Evolutionary conservation across 2,329 filamentous ascomycete species (phyloP), one percentile per base, ranked within the genome.

Genomic region (Paecilomyces dactylethromorphus): DNA sequence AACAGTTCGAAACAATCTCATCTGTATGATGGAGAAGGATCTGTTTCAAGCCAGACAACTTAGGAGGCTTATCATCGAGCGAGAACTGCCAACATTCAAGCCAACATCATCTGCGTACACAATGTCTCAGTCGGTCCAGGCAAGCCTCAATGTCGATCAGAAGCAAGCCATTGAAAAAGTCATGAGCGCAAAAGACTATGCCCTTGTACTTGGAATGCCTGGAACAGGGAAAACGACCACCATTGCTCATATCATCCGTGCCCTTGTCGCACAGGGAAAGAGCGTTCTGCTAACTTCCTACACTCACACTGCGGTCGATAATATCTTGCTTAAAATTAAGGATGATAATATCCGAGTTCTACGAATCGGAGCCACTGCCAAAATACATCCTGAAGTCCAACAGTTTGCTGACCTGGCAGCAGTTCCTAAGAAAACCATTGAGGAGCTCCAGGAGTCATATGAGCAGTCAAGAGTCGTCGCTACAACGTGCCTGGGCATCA

Each of bases 221-320:
- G 94, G 94, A 7, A 99, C 94, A 0, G 94, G 94, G 59, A 99
- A 99, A 75, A 99, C 94, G 2, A 99, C 94, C 0, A 99, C 94
- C 0, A 97, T 99, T 68, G 92, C 93, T 4, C 92, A 97, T 71
- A 97, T 99, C 65, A 97, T 99, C 67, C 87, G 91, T 52, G 91
- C 93, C 0, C 81, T 99, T 31, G 88, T 94, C 4, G 86, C 88
- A 0, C 90, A 96, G 72, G 89, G 91, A 11, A 97, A 97, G 76
- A 96, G 90, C 58, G 92, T 99, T 13, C 79, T 99, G 6, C 79
- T 99, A 49, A 95, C 94, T 0, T 97, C 92, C 0, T 97, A 97
- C 72, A 99, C 94, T 0, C 94, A 99, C 70, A 96, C 92, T 0
- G 94, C 94, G 2, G 94, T 99, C 2, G 94, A 99, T 83, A 99